Conservation (phyloP, 257 asterid genomes). For the Solanum sitiens region DNA sequence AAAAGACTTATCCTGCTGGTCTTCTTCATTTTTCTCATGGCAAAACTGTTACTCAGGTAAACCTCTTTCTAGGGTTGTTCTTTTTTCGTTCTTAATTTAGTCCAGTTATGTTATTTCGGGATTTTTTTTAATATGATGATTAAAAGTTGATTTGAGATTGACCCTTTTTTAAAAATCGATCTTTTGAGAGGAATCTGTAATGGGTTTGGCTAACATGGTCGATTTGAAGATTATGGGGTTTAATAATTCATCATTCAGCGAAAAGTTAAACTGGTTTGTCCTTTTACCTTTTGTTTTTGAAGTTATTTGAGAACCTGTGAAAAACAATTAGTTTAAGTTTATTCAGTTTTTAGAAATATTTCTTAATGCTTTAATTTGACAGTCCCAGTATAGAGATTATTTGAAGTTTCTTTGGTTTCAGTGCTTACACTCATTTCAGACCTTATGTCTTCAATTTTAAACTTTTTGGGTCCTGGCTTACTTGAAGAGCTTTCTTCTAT, state of each 20-base stretch:
- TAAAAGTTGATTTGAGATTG: not conserved
- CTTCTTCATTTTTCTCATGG: constrained; percentile 91
- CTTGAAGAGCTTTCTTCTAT: not conserved
- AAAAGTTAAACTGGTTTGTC: not conserved
- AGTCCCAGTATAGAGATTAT: not conserved
- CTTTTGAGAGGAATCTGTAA: not conserved
- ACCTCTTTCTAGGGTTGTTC: not conserved
- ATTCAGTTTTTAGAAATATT: not conserved
- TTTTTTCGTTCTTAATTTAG: not conserved
- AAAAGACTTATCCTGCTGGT: constrained; percentile 87
- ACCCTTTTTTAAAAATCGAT: not conserved
- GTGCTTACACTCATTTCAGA: not conserved
- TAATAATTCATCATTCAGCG: not conserved
- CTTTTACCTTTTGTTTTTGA: not conserved
- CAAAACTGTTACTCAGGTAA: constrained; percentile 91
- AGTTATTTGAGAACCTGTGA: not conserved
- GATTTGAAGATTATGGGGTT: not conserved
- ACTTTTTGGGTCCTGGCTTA: not conserved
- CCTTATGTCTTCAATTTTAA: not conserved
- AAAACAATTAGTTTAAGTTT: not conserved
- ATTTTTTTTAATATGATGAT: not conserved
- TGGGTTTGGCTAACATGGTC: not conserved
- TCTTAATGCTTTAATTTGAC: not conserved
- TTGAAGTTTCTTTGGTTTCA: not conserved
- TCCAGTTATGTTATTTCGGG: not conserved